These are phyloP conservation scores for Mycoemilia scoparia DNA, from an alignment of 192 early-diverging fungal genomes.

Conservation along the genomic window DNA sequence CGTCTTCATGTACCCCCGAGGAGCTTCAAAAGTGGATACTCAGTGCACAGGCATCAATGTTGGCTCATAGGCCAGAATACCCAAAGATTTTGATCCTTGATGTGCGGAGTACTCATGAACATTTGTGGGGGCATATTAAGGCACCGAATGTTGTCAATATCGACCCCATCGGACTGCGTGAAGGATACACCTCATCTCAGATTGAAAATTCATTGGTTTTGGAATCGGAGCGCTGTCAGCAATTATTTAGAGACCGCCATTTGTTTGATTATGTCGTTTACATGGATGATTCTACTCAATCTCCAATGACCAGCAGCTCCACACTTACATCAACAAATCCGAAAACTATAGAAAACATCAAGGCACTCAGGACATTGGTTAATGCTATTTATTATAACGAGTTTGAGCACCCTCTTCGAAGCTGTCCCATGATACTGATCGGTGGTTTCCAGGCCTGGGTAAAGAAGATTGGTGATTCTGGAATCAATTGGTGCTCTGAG, in stretches of 20 bases:
- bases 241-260: conserved; percentile 42
- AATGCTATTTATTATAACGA: conserved; percentile 43
- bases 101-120: conserved; percentile 52
- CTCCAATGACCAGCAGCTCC: conserved; percentile 16
- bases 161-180: conserved; percentile 42
- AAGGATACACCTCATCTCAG: conserved; percentile 34
- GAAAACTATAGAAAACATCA: not conserved
- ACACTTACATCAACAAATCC: conserved; percentile 1
- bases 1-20: conserved; percentile 1
- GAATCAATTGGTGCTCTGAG: too few species aligned
- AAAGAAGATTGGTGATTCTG: conserved; percentile 24
- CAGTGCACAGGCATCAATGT: conserved; percentile 12
- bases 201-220: conserved; percentile 38
- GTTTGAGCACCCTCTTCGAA: conserved; percentile 28
- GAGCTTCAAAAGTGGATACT: conserved; percentile 9
- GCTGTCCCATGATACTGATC: conserved; percentile 44
- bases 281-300: conserved; percentile 37
- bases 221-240: conserved; percentile 35
- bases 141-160: conserved; percentile 49
- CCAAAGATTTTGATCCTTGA: conserved; percentile 52
- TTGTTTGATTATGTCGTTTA: conserved; percentile 57
- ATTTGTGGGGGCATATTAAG: conserved; percentile 44
- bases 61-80: too few species aligned
- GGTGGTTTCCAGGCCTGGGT: conserved; percentile 75
- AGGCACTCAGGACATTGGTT: conserved; percentile 26